Percentiles rank a stretch among this genome's conserved stretches.
Evolutionary conservation across 441 rosid species (phyloP).

Genomic region (Brassica hybrid): DNA sequence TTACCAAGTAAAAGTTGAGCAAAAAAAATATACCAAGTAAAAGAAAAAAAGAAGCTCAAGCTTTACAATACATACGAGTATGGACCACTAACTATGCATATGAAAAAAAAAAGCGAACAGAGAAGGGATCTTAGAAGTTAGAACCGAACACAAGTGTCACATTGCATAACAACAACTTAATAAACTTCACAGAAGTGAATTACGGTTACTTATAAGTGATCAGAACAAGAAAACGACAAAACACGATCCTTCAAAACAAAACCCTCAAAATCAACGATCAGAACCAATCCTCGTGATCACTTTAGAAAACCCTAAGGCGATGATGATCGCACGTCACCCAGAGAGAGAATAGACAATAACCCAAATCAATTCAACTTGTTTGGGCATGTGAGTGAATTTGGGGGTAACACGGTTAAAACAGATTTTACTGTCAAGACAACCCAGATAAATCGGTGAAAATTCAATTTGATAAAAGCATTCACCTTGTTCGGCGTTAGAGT

Average conservation of each 20-base stretch:
- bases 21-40: too few relatives aligned
- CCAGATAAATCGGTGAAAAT: background rate
- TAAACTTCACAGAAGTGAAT: too few relatives aligned
- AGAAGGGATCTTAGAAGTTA: background rate
- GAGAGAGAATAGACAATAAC: conserved; percentile 19
- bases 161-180: background rate
- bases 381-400: background rate
- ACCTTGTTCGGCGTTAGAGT: conserved; percentile 60
- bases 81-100: background rate
- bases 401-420: conserved; percentile 12
- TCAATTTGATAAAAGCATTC: conserved; percentile 4
- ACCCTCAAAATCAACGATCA: background rate
- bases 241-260: background rate
- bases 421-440: background rate
- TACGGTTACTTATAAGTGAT: background rate
- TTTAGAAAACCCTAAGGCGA: background rate
- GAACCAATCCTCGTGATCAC: background rate
- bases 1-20: background rate
- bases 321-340: conserved; percentile 28
- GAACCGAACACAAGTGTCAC: conserved; percentile 2
- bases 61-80: background rate
- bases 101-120: background rate
- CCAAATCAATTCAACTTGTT: conserved; percentile 18
- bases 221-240: conserved; percentile 1
- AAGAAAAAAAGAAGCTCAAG: background rate